Conservation (phyloP, 768 basidiomycete genomes). For the Austroboletus eburneus region DNA sequence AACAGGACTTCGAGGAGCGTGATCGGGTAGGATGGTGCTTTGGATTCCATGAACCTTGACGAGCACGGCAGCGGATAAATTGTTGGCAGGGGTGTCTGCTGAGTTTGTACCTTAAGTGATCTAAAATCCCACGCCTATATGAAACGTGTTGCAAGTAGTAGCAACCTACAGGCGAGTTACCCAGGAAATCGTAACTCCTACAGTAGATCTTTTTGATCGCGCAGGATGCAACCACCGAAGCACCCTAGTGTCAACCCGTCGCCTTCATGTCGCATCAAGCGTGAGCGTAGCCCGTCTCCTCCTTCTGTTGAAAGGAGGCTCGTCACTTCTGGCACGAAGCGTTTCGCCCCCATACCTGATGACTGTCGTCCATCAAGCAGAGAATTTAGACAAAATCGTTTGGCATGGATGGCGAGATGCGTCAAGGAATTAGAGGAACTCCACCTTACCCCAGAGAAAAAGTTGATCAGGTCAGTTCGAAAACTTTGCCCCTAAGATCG, state of each 20-base stretch:
- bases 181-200: too few species aligned
- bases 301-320: constrained; percentile 11
- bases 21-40: constrained; percentile 21
- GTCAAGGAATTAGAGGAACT: constrained; percentile 17
- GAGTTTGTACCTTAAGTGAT: too few species aligned
- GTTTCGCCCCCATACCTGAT: constrained; percentile 25
- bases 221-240: constrained; percentile 17
- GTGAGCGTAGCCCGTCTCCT: constrained; percentile 20
- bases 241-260: constrained; percentile 3
- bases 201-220: too few species aligned
- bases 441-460: constrained; percentile 22
- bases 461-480: constrained; percentile 25
- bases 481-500: neutral
- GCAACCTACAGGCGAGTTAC: too few species aligned
- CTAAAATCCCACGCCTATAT: too few species aligned
- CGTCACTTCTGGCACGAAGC: constrained; percentile 25
- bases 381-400: constrained; percentile 19
- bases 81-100: too few species aligned
- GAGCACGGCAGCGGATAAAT: neutral
- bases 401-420: constrained; percentile 18
- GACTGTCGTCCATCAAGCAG: constrained; percentile 21
- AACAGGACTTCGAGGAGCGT: constrained; percentile 25
- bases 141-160: too few species aligned
- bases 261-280: constrained; percentile 11
- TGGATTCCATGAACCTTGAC: constrained; percentile 9